These are phyloP conservation scores for Thinopyrum elongatum DNA, from an alignment of 176 grass and related monocot genomes.

Conservation along the genomic window DNA sequence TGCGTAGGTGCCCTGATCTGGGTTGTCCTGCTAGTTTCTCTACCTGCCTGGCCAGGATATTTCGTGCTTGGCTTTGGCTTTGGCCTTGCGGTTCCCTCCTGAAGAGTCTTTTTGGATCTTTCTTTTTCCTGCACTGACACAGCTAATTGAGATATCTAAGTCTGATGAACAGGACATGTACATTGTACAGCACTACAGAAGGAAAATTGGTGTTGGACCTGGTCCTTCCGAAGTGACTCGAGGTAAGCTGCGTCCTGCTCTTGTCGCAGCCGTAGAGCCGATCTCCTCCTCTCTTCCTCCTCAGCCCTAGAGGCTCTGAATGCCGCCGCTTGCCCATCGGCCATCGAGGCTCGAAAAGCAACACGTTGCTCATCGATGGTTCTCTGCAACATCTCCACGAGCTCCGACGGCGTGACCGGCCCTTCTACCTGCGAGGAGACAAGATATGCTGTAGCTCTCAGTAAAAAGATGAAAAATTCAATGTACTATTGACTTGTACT, in stretches of 20 bases:
- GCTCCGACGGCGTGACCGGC: slow-evolving; percentile 54
- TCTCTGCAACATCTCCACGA: slow-evolving; percentile 68
- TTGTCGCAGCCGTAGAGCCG: slow-evolving; percentile 32
- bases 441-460: background rate
- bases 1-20: slow-evolving; percentile 24
- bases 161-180: background rate
- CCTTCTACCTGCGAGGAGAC: slow-evolving; percentile 50
- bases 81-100: slow-evolving; percentile 22
- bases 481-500: too few species aligned
- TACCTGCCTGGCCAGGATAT: background rate
- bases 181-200: background rate
- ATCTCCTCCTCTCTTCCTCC: slow-evolving; percentile 56
- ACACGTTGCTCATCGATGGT: slow-evolving; percentile 61
- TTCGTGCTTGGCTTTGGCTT: slow-evolving; percentile 14
- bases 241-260: slow-evolving; percentile 74
- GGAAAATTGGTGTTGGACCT: slow-evolving; percentile 20
- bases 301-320: slow-evolving; percentile 35
- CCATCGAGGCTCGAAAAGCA: slow-evolving; percentile 18
- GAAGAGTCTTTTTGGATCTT: slow-evolving; percentile 21
- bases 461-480: background rate
- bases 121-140: slow-evolving; percentile 45
- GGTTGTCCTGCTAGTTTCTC: slow-evolving; percentile 20
- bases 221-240: slow-evolving; percentile 57
- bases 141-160: background rate
- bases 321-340: background rate